Evolutionary conservation across 148 eudicot genomes (phyloP).

Genomic region (Heliosperma pusillum): DNA sequence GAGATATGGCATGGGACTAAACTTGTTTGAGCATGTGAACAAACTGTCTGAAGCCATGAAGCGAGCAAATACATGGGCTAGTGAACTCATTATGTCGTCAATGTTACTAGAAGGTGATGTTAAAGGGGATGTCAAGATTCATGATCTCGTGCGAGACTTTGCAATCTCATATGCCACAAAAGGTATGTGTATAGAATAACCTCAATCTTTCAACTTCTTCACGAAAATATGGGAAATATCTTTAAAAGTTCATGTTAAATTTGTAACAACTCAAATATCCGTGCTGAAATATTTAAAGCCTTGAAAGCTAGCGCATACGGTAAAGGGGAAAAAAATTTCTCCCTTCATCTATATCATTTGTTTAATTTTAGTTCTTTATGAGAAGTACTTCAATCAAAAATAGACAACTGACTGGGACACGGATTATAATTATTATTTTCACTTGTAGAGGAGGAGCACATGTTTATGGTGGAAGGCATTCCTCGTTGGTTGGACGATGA

Average conservation of each 20-base stretch:
- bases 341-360: too few relatives aligned
- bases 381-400: too few relatives aligned
- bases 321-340: too few relatives aligned
- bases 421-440: too few relatives aligned
- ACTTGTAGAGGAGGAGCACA: neutral
- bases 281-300: too few relatives aligned
- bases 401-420: too few relatives aligned
- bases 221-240: too few relatives aligned
- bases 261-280: too few relatives aligned
- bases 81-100: neutral
- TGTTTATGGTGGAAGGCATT: neutral
- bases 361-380: too few relatives aligned
- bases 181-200: slow-evolving; percentile 7
- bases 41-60: neutral
- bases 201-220: too few relatives aligned
- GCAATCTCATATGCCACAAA: slow-evolving; percentile 1
- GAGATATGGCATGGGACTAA: slow-evolving; percentile 7
- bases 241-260: too few relatives aligned
- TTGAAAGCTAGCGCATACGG: too few relatives aligned
- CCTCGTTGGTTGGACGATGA: neutral
- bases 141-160: neutral
- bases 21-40: neutral
- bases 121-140: neutral
- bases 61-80: neutral
- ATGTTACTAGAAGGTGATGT: neutral